A percentile compares a stretch with the other conserved stretches of the same genome.
phyloP scores from a whole-genome alignment of 163 green algal genomes.

The Volvox carteri region DNA sequence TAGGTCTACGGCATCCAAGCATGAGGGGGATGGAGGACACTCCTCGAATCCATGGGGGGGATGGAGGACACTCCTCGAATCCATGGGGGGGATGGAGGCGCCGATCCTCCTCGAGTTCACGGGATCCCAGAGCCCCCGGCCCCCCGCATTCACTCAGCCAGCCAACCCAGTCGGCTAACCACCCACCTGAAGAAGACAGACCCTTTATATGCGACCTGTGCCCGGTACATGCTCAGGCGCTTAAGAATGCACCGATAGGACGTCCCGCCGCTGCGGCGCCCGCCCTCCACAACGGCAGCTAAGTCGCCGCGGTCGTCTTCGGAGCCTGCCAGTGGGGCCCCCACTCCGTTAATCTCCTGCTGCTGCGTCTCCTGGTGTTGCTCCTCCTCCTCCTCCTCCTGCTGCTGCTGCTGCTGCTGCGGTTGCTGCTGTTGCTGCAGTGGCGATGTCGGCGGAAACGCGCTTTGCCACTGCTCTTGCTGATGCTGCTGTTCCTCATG shows the following conservation, averaged over 20 bases:
- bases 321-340: too few species aligned
- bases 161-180: neutral
- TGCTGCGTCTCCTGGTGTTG: neutral
- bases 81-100: neutral
- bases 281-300: neutral
- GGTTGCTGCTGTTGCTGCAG: too few species aligned
- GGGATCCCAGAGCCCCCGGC: neutral
- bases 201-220: conserved; percentile 51
- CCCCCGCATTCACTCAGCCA: neutral
- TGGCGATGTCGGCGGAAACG: neutral
- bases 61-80: neutral
- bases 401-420: too few species aligned
- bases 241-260: conserved; percentile 51
- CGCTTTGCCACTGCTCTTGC: neutral
- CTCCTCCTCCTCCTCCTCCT: neutral
- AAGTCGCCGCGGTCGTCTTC: conserved; percentile 31
- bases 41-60: neutral
- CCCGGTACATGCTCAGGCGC: conserved; percentile 48
- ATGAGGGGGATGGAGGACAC: neutral
- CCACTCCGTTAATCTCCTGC: too few species aligned
- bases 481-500: too few species aligned
- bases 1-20: neutral
- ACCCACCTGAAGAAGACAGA: conserved; percentile 50
- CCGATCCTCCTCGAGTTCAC: neutral
- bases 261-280: conserved; percentile 14